These are phyloP conservation scores for Eucalyptus erythrocorys DNA, from an alignment of 345 rosid genomes.

Conservation along the genomic window DNA sequence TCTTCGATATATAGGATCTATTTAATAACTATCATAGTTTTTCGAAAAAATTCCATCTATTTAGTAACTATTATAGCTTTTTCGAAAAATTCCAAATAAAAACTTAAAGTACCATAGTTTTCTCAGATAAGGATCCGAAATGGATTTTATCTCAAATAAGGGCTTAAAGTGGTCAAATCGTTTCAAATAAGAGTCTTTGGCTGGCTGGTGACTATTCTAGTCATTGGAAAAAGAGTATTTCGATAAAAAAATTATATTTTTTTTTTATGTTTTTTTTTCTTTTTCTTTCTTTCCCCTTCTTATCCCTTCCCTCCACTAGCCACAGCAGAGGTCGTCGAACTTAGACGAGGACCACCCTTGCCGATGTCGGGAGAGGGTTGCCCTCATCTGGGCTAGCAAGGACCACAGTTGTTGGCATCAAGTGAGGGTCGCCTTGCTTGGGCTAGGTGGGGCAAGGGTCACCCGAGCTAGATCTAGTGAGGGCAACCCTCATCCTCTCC, in stretches of 20 bases:
- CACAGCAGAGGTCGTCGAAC: fast-evolving
- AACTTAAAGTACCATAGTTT: fast-evolving
- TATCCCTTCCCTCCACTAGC: fast-evolving
- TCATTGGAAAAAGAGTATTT: too few species aligned
- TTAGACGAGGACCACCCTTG: fast-evolving
- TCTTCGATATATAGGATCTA: background rate
- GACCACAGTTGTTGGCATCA: fast-evolving
- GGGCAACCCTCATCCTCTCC: fast-evolving
- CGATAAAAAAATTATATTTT: too few species aligned
- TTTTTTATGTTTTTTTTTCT: too few species aligned
- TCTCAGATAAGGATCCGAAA: fast-evolving
- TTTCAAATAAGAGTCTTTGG: too few species aligned
- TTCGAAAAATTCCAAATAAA: too few species aligned
- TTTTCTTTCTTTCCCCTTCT: too few species aligned
- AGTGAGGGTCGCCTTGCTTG: fast-evolving
- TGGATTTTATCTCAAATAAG: too few species aligned
- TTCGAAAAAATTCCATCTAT: too few species aligned
- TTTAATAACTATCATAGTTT: too few species aligned
- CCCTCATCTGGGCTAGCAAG: fast-evolving
- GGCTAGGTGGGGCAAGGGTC: fast-evolving
- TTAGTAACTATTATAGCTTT: too few species aligned
- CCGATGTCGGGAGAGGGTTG: fast-evolving
- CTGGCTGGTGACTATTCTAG: fast-evolving
- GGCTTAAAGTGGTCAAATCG: fast-evolving
- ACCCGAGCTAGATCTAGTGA: too few species aligned